Conservation (phyloP, 139 green algal species). For the Chlorella sp. region DNA sequence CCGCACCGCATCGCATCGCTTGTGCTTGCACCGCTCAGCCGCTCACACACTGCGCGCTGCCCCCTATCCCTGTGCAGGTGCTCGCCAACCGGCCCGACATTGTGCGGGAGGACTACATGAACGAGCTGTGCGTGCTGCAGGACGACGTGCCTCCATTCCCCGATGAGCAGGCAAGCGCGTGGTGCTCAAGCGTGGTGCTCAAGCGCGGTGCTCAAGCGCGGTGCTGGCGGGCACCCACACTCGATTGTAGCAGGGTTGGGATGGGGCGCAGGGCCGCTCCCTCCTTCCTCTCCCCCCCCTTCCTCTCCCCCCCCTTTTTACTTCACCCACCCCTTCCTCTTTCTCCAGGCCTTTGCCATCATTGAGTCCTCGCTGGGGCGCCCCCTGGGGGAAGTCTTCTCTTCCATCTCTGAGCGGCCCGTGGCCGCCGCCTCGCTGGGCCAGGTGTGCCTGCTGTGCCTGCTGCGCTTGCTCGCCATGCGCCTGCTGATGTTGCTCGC, state of each 20-base stretch:
- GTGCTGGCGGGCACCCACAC: too few species aligned
- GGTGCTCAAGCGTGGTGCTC: too few species aligned
- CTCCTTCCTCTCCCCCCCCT: too few species aligned
- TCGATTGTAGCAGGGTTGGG: too few species aligned
- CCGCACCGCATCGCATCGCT: too few species aligned
- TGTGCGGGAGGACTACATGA: conserved; percentile 98
- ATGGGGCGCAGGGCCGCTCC: too few species aligned
- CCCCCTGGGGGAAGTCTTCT: conserved; percentile 91
- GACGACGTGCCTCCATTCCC: conserved; percentile 92
- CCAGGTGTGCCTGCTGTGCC: background rate
- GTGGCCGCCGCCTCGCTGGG: conserved; percentile 94
- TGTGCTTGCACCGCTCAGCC: too few species aligned
- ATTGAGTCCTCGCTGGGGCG: conserved; percentile 91
- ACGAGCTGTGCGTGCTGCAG: conserved; percentile 96
- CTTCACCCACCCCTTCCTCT: background rate
- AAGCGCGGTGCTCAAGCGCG: too few species aligned
- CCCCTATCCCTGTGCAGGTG: conserved; percentile 59
- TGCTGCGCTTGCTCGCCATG: too few species aligned
- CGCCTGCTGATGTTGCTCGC: too few species aligned
- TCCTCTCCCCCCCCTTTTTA: too few species aligned
- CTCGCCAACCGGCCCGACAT: conserved; percentile 98
- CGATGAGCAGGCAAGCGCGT: conserved; percentile 59
- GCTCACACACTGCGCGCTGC: too few species aligned
- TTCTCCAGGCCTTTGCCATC: conserved; percentile 70
- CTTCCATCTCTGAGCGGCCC: conserved; percentile 86